Percentiles rank a stretch among this genome's conserved stretches.
Evolutionary conservation across 805 yeast species (phyloP).

Genomic region (Yarrowia divulgata): DNA sequence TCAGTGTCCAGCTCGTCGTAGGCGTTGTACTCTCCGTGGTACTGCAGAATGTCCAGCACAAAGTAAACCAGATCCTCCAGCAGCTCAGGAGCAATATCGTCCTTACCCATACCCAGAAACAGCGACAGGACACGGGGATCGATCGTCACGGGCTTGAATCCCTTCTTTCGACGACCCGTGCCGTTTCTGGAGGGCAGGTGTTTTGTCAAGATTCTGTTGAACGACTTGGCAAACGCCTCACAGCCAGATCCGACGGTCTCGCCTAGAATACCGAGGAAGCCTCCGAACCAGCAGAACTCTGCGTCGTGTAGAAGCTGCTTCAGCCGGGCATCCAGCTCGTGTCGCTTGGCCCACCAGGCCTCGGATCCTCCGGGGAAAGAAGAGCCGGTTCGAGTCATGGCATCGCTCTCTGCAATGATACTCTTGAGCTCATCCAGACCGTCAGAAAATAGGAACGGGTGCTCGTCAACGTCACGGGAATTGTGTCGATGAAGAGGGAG

Average conservation of each 20-base stretch:
- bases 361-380: constrained; percentile 67
- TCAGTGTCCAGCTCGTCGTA: constrained; percentile 72
- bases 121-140: constrained; percentile 60
- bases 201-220: constrained; percentile 55
- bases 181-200: constrained; percentile 59
- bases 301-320: constrained; percentile 61
- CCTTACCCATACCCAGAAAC: constrained; percentile 57
- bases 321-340: constrained; percentile 64
- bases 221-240: constrained; percentile 51
- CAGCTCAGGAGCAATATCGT: constrained; percentile 50
- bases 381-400: constrained; percentile 61
- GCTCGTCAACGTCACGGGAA: constrained; percentile 56
- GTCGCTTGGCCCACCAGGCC: constrained; percentile 80
- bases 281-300: constrained; percentile 78
- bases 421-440: constrained; percentile 57
- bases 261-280: constrained; percentile 62
- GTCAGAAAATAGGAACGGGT: constrained; percentile 54
- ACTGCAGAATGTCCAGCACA: constrained; percentile 64
- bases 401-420: constrained; percentile 68
- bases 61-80: constrained; percentile 71
- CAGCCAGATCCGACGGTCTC: constrained; percentile 43
- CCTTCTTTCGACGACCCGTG: constrained; percentile 31
- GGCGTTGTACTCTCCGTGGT: constrained; percentile 69
- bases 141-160: constrained; percentile 48
- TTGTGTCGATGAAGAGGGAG: constrained; percentile 65